Evolutionary conservation across 1,284 basidiomycete genomes (phyloP).

Genomic region (Ceratobasidium sp.): DNA sequence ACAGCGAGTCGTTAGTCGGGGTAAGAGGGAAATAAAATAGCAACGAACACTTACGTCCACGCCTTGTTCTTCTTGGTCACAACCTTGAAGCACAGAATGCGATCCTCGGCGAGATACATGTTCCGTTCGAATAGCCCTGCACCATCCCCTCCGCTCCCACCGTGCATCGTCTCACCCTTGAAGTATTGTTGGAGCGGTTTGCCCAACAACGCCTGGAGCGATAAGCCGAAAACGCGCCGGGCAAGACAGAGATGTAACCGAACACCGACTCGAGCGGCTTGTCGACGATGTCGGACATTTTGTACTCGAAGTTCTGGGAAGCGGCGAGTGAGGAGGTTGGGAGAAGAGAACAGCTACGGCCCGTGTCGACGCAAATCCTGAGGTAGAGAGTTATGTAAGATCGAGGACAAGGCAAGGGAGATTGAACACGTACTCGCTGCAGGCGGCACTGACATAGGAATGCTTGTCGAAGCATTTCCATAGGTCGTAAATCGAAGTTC

Average conservation of each 20-base stretch:
- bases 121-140: slow-evolving; percentile 76
- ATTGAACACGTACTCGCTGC: slow-evolving; percentile 80
- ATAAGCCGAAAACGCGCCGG: slow-evolving; percentile 94
- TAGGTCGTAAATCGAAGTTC: slow-evolving; percentile 94
- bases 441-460: slow-evolving; percentile 90
- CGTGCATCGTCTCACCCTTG: slow-evolving; percentile 85
- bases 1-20: not conserved
- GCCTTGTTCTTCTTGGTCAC: slow-evolving; percentile 90
- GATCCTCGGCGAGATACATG: slow-evolving; percentile 82
- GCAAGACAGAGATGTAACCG: slow-evolving; percentile 87
- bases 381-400: not conserved
- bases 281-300: slow-evolving; percentile 93
- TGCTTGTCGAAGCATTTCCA: slow-evolving; percentile 97
- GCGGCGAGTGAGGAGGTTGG: slow-evolving; percentile 89
- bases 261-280: slow-evolving; percentile 94
- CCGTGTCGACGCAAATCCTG: slow-evolving; percentile 87
- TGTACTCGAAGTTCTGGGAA: slow-evolving; percentile 93
- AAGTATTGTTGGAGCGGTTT: slow-evolving; percentile 34
- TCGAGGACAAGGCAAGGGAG: not conserved
- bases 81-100: slow-evolving; percentile 97
- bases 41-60: slow-evolving; percentile 75
- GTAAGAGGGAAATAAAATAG: slow-evolving; percentile 22
- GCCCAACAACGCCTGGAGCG: slow-evolving; percentile 65
- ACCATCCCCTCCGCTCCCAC: slow-evolving; percentile 61
- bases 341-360: slow-evolving; percentile 81